Base-by-base conservation (phyloP, 345 rosid species). In the Draba incana region DNA sequence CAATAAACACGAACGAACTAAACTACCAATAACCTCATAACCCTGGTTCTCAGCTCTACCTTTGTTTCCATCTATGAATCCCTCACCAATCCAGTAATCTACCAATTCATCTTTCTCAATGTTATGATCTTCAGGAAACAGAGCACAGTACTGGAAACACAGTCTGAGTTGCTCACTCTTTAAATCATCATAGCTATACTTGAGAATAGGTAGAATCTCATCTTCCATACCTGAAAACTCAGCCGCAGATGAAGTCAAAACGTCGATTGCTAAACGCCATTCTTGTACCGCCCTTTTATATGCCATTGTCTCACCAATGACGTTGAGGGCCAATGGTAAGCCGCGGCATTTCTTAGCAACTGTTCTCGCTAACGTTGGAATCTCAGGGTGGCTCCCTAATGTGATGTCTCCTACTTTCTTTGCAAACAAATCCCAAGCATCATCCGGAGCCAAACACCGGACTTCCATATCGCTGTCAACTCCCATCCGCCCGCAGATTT, bases 51-150 rank as follows among this genome's bases (percentile, higher is more conserved):
- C 48, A 31, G 37, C 59, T 55, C 13, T 31, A n/a, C 24, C 42
- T 14, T 15, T 33, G 6, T 55, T 33, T 55, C 43, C 42, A 33
- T 55, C 59, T 14, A 78, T 13, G 28, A 80, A 6, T 14, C 79
- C 82, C 67, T 82, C 82, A 3, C 47, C 61, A 2, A 66, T 45
- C 83, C 57, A 64, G 13, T 28, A 47, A n/a, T 50, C 57, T 45
- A 64, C 25, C 55, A 64, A 52, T 6, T 31, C 37, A 31, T 31
- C 37, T 31, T 50, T 64, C 11, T 33, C 31, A 16, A 64, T 64
- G 15, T 20, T 33, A 23, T 48, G 6, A 50, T 64, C 58, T 64
- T 48, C 58, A 1, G 69, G 69, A 33, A 64, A 64, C 16, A 64
- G 14, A 14, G 57, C 43, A 35, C 68, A 64, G 44, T 64, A 64